Evolutionary conservation across 179 eudicot species (phyloP).

Genomic region (Spinacia oleracea): DNA sequence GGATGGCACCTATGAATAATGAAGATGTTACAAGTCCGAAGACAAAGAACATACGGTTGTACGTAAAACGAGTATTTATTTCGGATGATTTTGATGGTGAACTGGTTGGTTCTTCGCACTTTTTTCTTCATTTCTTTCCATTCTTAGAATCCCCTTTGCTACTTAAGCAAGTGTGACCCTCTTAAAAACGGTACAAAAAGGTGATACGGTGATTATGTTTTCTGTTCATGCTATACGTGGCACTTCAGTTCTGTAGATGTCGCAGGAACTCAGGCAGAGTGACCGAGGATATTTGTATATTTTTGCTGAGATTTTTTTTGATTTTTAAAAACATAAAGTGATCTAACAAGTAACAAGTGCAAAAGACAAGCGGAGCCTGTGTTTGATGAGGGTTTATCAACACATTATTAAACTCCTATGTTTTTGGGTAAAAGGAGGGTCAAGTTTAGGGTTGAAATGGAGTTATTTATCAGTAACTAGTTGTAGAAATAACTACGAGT

Average conservation of each 20-base stretch:
- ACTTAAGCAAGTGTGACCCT: background rate
- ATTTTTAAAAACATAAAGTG: background rate
- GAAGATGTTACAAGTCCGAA: conserved; percentile 86
- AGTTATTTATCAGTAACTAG: too few relatives aligned
- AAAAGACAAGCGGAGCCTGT: background rate
- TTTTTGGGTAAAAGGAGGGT: too few relatives aligned
- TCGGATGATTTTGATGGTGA: conserved; percentile 99
- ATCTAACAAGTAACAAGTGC: background rate
- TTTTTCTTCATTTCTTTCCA: background rate
- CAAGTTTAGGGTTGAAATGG: too few relatives aligned
- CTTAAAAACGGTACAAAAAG: background rate
- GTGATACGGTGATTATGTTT: background rate
- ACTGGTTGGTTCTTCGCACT: conserved; percentile 55
- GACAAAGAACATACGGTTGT: conserved; percentile 88
- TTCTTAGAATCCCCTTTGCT: background rate
- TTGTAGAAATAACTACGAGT: too few relatives aligned
- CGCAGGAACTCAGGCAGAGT: background rate
- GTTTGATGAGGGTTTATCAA: too few relatives aligned
- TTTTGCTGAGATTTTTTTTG: background rate
- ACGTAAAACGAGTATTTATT: conserved; percentile 93
- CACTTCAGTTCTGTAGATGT: background rate
- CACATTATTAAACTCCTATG: too few relatives aligned
- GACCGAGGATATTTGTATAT: background rate
- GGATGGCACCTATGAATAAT: conserved; percentile 93
- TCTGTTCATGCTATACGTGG: background rate